These are phyloP conservation scores for Chionographis japonica DNA, from an alignment of 106 monocot species.

Conservation along the genomic window DNA sequence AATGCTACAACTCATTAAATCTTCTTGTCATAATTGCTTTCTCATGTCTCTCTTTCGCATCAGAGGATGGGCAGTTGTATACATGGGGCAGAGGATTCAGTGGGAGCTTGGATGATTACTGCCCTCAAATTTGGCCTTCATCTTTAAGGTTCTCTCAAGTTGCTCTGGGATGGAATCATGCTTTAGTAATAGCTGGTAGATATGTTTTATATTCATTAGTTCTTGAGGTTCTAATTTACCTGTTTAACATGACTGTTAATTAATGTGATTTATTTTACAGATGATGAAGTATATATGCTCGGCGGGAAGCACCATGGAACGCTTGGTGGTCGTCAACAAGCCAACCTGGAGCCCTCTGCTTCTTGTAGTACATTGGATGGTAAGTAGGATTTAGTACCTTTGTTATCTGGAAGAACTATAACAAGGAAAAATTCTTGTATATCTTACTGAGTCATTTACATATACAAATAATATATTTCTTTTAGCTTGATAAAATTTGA, in stretches of 20 bases:
- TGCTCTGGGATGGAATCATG: constrained; percentile 81
- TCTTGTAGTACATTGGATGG: constrained; percentile 12
- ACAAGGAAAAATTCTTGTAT: no score
- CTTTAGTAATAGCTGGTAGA: constrained; percentile 57
- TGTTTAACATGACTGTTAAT: background rate
- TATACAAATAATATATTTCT: no score
- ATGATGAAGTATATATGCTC: constrained; percentile 49
- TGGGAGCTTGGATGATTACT: constrained; percentile 18
- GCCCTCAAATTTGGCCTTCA: constrained; percentile 27
- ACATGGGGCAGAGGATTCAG: constrained; percentile 64
- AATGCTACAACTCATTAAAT: background rate
- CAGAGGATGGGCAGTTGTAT: constrained; percentile 60
- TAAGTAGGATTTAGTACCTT: background rate
- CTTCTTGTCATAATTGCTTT: background rate
- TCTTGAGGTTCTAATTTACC: background rate
- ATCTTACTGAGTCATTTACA: no score
- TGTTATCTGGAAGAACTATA: no score
- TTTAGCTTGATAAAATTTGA: no score
- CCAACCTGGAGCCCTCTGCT: constrained; percentile 3
- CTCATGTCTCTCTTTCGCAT: constrained; percentile 3
- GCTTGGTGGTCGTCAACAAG: constrained; percentile 11
- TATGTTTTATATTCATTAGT: background rate
- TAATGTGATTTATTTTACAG: constrained; percentile 22
- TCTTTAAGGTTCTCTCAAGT: constrained; percentile 52
- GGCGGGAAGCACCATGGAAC: constrained; percentile 42